phyloP scores from a whole-genome alignment of 257 asterid species.

The Nyctanthes arbortristis region DNA sequence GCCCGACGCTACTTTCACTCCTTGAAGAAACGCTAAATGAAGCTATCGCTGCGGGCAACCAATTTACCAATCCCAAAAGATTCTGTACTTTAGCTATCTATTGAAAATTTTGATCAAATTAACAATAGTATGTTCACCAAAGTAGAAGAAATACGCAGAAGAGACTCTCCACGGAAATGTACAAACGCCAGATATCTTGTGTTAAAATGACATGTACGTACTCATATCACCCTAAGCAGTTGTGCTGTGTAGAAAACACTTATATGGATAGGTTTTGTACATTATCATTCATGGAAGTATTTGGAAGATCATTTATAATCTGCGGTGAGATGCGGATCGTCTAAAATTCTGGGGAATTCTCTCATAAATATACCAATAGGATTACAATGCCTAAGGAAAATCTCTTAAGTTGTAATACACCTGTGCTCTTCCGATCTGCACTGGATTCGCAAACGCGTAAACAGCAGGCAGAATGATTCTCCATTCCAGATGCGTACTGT shows the following conservation, averaged over 20 bases:
- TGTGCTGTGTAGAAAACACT: too few relatives aligned
- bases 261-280: neutral
- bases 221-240: too few relatives aligned
- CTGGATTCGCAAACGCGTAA: neutral
- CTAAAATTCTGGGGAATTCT: neutral
- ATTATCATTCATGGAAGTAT: neutral
- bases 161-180: too few relatives aligned
- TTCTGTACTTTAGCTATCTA: too few relatives aligned
- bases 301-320: neutral
- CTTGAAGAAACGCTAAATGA: too few relatives aligned
- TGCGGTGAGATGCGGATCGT: neutral
- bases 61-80: too few relatives aligned
- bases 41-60: too few relatives aligned
- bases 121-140: too few relatives aligned
- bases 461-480: conserved; percentile 4
- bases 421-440: neutral
- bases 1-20: neutral
- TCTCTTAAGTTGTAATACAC: neutral
- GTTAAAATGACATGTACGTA: too few relatives aligned
- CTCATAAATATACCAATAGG: neutral
- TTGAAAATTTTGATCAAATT: too few relatives aligned
- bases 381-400: neutral
- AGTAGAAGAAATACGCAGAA: too few relatives aligned
- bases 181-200: too few relatives aligned
- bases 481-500: neutral